A percentile compares a stretch with the other conserved stretches of the same genome.
phyloP scores from a whole-genome alignment of 306 rosid genomes.

The Trichosanthes truncata region DNA sequence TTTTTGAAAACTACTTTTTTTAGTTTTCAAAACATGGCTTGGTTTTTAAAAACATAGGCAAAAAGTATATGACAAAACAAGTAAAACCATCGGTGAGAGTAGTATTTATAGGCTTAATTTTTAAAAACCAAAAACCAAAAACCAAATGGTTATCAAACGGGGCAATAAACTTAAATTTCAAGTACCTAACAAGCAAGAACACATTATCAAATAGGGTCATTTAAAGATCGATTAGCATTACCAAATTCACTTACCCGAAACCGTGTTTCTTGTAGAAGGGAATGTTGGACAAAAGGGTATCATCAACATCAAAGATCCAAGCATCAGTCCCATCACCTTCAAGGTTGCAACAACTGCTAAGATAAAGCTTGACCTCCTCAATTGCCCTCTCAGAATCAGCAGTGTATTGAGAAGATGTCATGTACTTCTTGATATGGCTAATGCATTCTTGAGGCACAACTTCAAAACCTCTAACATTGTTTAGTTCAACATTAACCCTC shows the following conservation, averaged over 20 bases:
- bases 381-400: conserved; percentile 34
- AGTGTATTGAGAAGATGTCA: conserved; percentile 40
- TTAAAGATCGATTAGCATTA: not conserved
- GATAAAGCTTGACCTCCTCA: conserved; percentile 32
- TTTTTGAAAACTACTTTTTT: too few species aligned
- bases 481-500: conserved; percentile 51
- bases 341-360: conserved; percentile 29
- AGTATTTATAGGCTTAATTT: too few species aligned
- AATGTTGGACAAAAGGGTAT: conserved; percentile 62
- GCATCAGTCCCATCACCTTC: conserved; percentile 61
- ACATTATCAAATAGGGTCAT: not conserved
- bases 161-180: not conserved
- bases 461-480: conserved; percentile 37
- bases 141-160: too few species aligned
- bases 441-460: conserved; percentile 65
- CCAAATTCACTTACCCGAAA: conserved; percentile 27
- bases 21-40: too few species aligned
- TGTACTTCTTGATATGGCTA: conserved; percentile 33
- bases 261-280: conserved; percentile 45
- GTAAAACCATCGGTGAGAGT: too few species aligned
- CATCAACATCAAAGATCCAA: conserved; percentile 64
- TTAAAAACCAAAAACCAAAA: too few species aligned
- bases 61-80: too few species aligned
- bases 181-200: not conserved
- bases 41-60: too few species aligned